Conservation (phyloP, 2,329 filamentous ascomycete species). For the Monilinia polystroma region DNA sequence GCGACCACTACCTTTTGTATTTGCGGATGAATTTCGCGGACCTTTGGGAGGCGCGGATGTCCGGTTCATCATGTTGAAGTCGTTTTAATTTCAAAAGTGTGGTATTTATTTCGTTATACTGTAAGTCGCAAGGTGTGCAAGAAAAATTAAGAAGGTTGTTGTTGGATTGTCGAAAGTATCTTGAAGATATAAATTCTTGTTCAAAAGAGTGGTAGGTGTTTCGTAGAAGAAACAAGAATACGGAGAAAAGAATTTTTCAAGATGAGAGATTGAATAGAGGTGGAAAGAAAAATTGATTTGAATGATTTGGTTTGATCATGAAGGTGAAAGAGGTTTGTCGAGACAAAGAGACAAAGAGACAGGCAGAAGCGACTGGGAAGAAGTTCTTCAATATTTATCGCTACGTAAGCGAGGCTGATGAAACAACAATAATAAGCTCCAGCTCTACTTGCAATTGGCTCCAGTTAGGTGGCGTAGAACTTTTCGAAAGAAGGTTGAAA, state of each 20-base stretch:
- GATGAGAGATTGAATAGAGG: not conserved
- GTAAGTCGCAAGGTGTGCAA: constrained; percentile 14
- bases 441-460: no score
- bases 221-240: not conserved
- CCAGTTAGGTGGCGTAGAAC: no score
- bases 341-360: not conserved
- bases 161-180: constrained; percentile 1
- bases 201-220: constrained; percentile 9
- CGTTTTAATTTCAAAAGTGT: not conserved
- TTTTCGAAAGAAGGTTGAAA: no score
- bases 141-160: constrained; percentile 6
- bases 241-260: not conserved
- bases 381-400: not conserved
- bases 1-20: constrained; percentile 40
- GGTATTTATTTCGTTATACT: constrained; percentile 6
- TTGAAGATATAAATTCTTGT: constrained; percentile 9
- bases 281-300: not conserved
- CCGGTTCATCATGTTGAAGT: constrained; percentile 27
- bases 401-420: constrained; percentile 14
- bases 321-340: constrained; percentile 11
- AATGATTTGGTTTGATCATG: not conserved
- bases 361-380: not conserved
- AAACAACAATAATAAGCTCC: not conserved
- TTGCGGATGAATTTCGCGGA: constrained; percentile 33
- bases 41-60: constrained; percentile 33